phyloP scores from a whole-genome alignment of 2,329 filamentous ascomycete species.

The Thyridium curvatum region DNA sequence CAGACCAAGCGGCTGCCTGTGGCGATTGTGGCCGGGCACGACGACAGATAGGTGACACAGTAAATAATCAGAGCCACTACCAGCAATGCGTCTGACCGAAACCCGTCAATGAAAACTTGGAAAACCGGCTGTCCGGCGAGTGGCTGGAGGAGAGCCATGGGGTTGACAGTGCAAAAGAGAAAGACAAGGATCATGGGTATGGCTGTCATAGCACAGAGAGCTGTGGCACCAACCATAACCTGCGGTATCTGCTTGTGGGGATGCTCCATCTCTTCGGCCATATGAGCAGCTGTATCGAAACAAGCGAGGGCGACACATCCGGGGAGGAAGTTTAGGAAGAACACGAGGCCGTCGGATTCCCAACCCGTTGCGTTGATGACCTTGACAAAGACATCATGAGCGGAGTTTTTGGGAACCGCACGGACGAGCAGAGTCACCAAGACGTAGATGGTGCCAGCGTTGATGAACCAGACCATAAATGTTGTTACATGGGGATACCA shows the following conservation, averaged over 20 bases:
- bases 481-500: slow-evolving; percentile 1
- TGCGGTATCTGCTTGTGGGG: not conserved
- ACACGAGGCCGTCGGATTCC: slow-evolving; percentile 1
- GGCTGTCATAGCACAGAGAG: not conserved
- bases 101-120: slow-evolving; percentile 2
- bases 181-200: slow-evolving; percentile 2
- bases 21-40: not conserved
- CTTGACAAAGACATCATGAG: not conserved
- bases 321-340: slow-evolving; percentile 3
- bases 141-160: not conserved
- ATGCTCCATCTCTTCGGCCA: slow-evolving; percentile 3
- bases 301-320: slow-evolving; percentile 1
- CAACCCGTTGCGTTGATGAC: slow-evolving; percentile 4
- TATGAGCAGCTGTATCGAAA: slow-evolving; percentile 2
- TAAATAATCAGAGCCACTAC: too few relatives aligned
- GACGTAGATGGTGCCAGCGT: slow-evolving; percentile 2
- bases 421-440: slow-evolving; percentile 1
- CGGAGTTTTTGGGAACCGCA: not conserved
- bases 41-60: too few relatives aligned
- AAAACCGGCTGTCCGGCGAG: slow-evolving; percentile 2
- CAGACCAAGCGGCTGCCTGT: slow-evolving; percentile 4
- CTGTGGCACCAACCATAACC: slow-evolving; percentile 1
- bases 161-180: slow-evolving; percentile 5
- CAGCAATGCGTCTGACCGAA: too few relatives aligned
- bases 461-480: not conserved